These are phyloP conservation scores for Gigaspora rosea DNA, from an alignment of 192 early-diverging fungal species.

Conservation along the genomic window DNA sequence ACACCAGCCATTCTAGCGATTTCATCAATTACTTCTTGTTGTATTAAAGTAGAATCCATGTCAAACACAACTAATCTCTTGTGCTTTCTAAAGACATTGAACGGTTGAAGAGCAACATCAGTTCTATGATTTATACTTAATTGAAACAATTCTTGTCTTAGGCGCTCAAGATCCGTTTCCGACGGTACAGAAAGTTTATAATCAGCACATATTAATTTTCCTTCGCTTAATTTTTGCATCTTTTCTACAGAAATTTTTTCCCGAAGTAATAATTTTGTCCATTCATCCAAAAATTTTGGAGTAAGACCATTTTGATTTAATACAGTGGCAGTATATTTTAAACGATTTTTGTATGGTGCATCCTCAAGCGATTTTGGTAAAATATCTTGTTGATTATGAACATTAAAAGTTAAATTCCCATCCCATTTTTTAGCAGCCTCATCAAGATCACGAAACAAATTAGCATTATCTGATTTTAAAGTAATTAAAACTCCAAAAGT, in stretches of 20 bases:
- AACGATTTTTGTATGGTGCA: slow-evolving; percentile 81
- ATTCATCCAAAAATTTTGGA: slow-evolving; percentile 75
- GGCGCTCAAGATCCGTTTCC: slow-evolving; percentile 60
- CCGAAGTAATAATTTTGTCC: slow-evolving; percentile 74
- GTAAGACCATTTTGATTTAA: slow-evolving; percentile 81
- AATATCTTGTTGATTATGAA: slow-evolving; percentile 55
- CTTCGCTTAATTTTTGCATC: slow-evolving; percentile 78
- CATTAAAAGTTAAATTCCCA: slow-evolving; percentile 80
- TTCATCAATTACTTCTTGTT: slow-evolving; percentile 99
- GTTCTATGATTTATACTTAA: slow-evolving; percentile 69
- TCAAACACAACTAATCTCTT: slow-evolving; percentile 98
- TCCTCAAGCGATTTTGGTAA: slow-evolving; percentile 67
- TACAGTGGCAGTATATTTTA: slow-evolving; percentile 86
- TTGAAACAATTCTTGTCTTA: slow-evolving; percentile 72
- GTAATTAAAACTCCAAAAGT: slow-evolving; percentile 88
- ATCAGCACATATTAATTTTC: slow-evolving; percentile 74
- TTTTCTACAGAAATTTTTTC: slow-evolving; percentile 86
- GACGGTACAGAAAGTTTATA: slow-evolving; percentile 81
- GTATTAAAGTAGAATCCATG: slow-evolving; percentile 99
- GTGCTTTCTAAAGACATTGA: slow-evolving; percentile 84
- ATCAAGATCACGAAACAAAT: slow-evolving; percentile 77
- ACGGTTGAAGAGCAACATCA: slow-evolving; percentile 85
- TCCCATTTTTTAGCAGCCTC: slow-evolving; percentile 83
- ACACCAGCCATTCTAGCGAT: slow-evolving; percentile 92
- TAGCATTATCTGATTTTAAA: slow-evolving; percentile 71